Evolutionary conservation across 495 filamentous ascomycete genomes (phyloP).

Genomic region (Peziza echinospora): DNA sequence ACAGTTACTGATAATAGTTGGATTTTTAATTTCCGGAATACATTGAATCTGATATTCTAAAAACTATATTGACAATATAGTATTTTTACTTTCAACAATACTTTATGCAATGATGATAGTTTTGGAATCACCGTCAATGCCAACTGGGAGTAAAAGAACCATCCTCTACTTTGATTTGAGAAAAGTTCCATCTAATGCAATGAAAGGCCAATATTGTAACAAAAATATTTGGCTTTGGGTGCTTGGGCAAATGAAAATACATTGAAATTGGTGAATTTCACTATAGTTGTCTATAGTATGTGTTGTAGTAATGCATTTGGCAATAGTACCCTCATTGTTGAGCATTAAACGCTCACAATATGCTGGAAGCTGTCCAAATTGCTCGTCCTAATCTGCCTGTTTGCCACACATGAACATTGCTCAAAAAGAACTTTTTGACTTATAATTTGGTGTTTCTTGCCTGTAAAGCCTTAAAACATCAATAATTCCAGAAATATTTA

Average conservation of each 20-base stretch:
- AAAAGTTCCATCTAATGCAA: constrained; percentile 4
- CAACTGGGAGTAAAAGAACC: constrained; percentile 1
- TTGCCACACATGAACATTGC: too few relatives aligned
- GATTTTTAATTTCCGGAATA: neutral
- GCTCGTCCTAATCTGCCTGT: too few relatives aligned
- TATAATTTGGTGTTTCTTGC: too few relatives aligned
- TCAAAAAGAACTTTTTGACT: too few relatives aligned
- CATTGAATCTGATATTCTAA: neutral
- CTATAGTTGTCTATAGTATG: too few relatives aligned
- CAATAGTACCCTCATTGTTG: too few relatives aligned
- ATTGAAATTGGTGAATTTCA: too few relatives aligned
- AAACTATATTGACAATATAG: neutral
- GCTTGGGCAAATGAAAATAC: constrained; percentile 3
- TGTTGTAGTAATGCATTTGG: too few relatives aligned
- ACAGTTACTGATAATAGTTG: constrained; percentile 3
- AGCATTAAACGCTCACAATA: too few relatives aligned
- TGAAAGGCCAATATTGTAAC: neutral
- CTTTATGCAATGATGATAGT: neutral
- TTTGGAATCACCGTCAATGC: constrained; percentile 3
- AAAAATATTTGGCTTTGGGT: neutral
- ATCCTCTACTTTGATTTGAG: constrained; percentile 1
- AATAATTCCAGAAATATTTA: too few relatives aligned
- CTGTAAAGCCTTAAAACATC: too few relatives aligned
- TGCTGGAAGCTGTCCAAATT: too few relatives aligned
- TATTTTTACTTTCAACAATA: constrained; percentile 6